phyloP scores from a whole-genome alignment of 768 basidiomycete genomes.

The Tricholoma saponaceum region DNA sequence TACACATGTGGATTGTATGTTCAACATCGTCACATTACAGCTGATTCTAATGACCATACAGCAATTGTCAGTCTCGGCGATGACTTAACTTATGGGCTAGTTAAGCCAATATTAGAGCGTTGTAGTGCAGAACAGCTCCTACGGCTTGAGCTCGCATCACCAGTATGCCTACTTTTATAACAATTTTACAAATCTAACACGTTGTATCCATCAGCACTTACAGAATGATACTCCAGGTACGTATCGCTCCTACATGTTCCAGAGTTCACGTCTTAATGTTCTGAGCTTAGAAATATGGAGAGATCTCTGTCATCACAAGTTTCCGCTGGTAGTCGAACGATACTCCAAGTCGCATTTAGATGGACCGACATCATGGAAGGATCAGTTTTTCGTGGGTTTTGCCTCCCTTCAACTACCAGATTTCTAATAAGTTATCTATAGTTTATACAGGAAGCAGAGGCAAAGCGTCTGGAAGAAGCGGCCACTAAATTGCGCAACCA shows the following conservation, averaged over 20 bases:
- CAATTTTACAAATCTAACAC: not conserved
- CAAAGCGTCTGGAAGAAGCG: constrained; percentile 59
- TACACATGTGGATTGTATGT: constrained; percentile 58
- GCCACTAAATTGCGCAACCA: constrained; percentile 59
- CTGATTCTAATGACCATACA: constrained; percentile 22
- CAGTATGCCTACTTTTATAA: constrained; percentile 41
- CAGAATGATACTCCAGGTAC: constrained; percentile 52
- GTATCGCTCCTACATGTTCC: constrained; percentile 7
- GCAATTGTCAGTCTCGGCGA: constrained; percentile 65
- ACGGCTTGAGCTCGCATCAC: constrained; percentile 64
- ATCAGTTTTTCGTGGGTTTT: constrained; percentile 59
- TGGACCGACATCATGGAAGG: constrained; percentile 63
- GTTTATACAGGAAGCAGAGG: constrained; percentile 56
- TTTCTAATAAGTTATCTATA: constrained; percentile 22
- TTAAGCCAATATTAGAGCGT: constrained; percentile 70
- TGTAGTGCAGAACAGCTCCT: constrained; percentile 69
- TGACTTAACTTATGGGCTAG: constrained; percentile 56
- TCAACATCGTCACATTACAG: not conserved
- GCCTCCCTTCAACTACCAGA: constrained; percentile 3
- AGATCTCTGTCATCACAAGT: constrained; percentile 56
- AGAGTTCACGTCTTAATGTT: constrained; percentile 6
- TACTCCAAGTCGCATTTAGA: constrained; percentile 35
- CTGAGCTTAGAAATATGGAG: constrained; percentile 58
- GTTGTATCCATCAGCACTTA: constrained; percentile 38
- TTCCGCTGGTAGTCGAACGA: constrained; percentile 48